A percentile compares a stretch with the other conserved stretches of the same genome.
phyloP scores from a whole-genome alignment of 805 yeast genomes.

The Sporopachydermia lactativora region DNA sequence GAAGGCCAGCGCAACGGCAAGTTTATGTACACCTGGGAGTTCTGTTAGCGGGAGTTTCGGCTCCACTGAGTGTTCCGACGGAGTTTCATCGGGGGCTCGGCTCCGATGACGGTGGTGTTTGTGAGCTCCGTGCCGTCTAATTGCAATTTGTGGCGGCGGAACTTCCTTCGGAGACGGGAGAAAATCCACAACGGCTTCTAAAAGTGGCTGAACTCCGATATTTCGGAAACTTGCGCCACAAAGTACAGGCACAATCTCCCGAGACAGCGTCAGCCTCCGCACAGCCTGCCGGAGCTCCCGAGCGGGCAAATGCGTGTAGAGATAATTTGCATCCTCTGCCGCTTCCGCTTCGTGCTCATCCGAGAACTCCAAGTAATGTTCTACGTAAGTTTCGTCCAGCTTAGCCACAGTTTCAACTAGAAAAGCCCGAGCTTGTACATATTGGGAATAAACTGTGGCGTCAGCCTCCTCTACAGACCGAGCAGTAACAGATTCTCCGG shows the following conservation, averaged over 20 bases:
- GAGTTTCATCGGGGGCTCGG: constrained; percentile 8
- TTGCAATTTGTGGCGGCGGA: constrained; percentile 37
- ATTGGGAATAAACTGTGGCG: constrained; percentile 30
- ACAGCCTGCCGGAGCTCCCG: constrained; percentile 43
- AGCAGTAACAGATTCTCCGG: constrained; percentile 40
- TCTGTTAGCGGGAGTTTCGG: constrained; percentile 9
- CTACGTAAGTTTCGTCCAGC: constrained; percentile 62
- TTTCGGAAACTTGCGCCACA: constrained; percentile 91
- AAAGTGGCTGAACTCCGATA: constrained; percentile 87
- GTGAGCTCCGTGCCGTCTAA: constrained; percentile 11
- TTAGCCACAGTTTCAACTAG: constrained; percentile 77
- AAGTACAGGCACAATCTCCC: constrained; percentile 58
- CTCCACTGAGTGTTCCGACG: constrained; percentile 7
- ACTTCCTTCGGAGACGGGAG: constrained; percentile 74
- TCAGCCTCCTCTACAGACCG: constrained; percentile 24
- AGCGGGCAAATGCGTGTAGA: constrained; percentile 49
- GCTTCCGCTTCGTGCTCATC: constrained; percentile 15
- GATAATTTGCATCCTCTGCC: constrained; percentile 14
- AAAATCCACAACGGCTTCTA: constrained; percentile 69
- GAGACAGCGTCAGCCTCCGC: constrained; percentile 43
- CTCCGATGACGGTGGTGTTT: constrained; percentile 13
- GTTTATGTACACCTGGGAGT: constrained; percentile 31
- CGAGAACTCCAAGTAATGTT: constrained; percentile 62
- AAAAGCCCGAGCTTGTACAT: constrained; percentile 49
- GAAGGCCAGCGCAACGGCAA: constrained; percentile 75